These are phyloP conservation scores for Apophysomyces trapeziformis DNA, from an alignment of 371 early-diverging fungal species.

Conservation along the genomic window DNA sequence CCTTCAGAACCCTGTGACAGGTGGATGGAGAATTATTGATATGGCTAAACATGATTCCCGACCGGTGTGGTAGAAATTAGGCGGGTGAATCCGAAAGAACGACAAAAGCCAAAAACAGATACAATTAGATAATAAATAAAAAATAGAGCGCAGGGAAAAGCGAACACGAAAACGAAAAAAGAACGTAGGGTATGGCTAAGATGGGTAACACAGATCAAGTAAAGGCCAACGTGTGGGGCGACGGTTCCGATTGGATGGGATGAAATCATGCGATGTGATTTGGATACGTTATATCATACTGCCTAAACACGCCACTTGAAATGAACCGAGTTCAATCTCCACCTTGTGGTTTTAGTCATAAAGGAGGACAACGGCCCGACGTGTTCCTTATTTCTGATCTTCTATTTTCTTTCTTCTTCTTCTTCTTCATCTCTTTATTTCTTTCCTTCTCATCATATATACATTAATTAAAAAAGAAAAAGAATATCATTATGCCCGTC, in stretches of 20 bases:
- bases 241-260: conserved; percentile 8
- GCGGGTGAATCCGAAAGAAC: neutral
- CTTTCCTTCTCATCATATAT: neutral
- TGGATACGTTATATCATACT: neutral
- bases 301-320: conserved; percentile 7
- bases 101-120: conserved; percentile 4
- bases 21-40: conserved; percentile 92
- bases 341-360: neutral
- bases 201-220: conserved; percentile 9
- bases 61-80: conserved; percentile 60
- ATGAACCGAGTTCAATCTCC: conserved; percentile 5
- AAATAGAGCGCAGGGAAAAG: conserved; percentile 3
- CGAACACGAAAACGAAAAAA: neutral
- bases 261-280: conserved; percentile 7
- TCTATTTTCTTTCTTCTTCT: neutral
- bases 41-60: conserved; percentile 82
- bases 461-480: neutral
- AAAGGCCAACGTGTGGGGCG: conserved; percentile 5
- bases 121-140: conserved; percentile 9
- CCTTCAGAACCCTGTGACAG: conserved; percentile 84
- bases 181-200: neutral
- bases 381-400: neutral
- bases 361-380: neutral
- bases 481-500: neutral
- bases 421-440: neutral